Percentiles rank a stretch among this genome's conserved stretches.
phyloP scores from a whole-genome alignment of 1,284 basidiomycete species.

The Gymnopus androsaceus region DNA sequence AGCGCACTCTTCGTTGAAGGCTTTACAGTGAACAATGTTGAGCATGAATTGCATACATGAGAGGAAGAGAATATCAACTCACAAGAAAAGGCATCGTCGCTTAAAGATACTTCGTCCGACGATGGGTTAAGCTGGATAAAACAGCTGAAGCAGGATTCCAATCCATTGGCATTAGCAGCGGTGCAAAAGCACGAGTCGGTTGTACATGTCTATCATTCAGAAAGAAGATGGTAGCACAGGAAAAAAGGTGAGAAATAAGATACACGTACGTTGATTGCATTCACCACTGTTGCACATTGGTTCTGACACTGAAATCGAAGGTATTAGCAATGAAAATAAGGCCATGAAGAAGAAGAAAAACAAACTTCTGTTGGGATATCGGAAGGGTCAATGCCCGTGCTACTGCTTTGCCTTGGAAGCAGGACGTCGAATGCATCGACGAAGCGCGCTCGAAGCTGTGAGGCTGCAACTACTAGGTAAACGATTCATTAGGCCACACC shows the following conservation, averaged over 20 bases:
- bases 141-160: constrained; percentile 26
- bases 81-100: constrained; percentile 22
- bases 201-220: constrained; percentile 20
- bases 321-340: neutral
- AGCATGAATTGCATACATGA: neutral
- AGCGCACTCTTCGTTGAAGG: constrained; percentile 3
- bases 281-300: constrained; percentile 15
- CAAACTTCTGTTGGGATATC: neutral
- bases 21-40: neutral
- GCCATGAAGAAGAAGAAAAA: neutral
- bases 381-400: neutral
- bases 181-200: constrained; percentile 23
- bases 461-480: neutral
- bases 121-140: constrained; percentile 16
- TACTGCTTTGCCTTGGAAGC: neutral
- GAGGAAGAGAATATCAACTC: constrained; percentile 7
- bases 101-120: constrained; percentile 5
- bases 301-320: constrained; percentile 17
- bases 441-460: neutral
- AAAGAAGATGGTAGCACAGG: too few relatives aligned
- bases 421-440: neutral
- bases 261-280: constrained; percentile 9
- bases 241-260: neutral
- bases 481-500: neutral
- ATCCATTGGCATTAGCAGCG: constrained; percentile 15